Evolutionary conservation across 1,139 yeast species (phyloP).

Genomic region (Saccharomyces uvarum): DNA sequence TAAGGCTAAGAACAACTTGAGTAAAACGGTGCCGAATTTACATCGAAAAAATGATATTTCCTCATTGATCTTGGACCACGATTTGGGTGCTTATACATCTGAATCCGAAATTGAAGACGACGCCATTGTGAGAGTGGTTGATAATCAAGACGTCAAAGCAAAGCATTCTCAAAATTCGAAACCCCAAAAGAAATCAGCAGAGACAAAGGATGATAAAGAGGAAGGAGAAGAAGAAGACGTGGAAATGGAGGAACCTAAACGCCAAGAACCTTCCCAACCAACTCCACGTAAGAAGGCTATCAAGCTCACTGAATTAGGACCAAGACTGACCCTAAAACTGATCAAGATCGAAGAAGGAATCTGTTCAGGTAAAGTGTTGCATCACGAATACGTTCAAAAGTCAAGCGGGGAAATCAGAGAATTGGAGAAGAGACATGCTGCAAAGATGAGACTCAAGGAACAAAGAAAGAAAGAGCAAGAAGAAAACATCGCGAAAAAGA

Average conservation of each 20-base stretch:
- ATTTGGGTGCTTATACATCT: constrained; percentile 69
- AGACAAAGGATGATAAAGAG: constrained; percentile 9
- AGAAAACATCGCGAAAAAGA: constrained; percentile 70
- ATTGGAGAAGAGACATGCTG: constrained; percentile 62
- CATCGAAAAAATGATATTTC: constrained; percentile 64
- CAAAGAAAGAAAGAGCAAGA: constrained; percentile 73
- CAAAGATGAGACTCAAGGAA: constrained; percentile 54
- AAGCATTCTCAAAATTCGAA: constrained; percentile 4
- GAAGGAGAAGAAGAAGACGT: constrained; percentile 21
- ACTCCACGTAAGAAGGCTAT: constrained; percentile 69
- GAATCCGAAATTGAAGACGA: constrained; percentile 93
- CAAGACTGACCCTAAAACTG: constrained; percentile 69
- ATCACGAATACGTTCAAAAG: constrained; percentile 66
- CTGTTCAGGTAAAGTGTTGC: constrained; percentile 76
- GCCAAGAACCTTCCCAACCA: constrained; percentile 5
- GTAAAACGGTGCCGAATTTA: constrained; percentile 70
- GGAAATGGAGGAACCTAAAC: constrained; percentile 6
- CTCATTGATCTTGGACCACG: constrained; percentile 73
- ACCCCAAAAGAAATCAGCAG: not conserved
- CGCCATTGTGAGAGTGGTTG: constrained; percentile 70
- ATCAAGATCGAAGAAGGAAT: constrained; percentile 90
- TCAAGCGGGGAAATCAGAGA: constrained; percentile 50
- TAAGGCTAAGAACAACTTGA: constrained; percentile 51
- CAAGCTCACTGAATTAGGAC: constrained; percentile 88
- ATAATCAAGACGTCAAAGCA: constrained; percentile 32